Evolutionary conservation across 208 protist genomes (phyloP), one percentile per base, ranked within the genome.

Genomic region (Blastocrithidia nonstop): DNA sequence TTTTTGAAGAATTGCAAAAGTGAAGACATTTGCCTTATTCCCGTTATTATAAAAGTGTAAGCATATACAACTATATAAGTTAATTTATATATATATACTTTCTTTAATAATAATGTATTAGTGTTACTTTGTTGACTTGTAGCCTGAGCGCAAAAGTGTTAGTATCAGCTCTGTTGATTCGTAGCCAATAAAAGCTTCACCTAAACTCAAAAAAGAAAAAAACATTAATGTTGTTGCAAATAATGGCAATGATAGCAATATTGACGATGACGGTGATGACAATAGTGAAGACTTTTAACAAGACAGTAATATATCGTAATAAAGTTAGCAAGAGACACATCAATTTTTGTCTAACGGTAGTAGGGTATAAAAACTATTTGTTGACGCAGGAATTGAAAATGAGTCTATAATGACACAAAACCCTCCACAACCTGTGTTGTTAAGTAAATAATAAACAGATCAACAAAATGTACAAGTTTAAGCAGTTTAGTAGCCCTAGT

Each of bases 151-250:
- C 16, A 45, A 57, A 7, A 40, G 49, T 8, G 68, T 87, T 8
- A 88, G 77, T n/a, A 70, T 91, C 45, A 88, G 77, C 54, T 91
- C 82, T 16, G 62, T 70, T 0, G 82, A 91, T 53, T 86, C 77
- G 0, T 76, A 91, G 35, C 77, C 77, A 0, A 61, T 91, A 8
- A 29, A 17, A n/a, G 56, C 59, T 11, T n/a, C 11, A 35, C 29
- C 29, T n/a, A 35, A 35, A n/a, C 11, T n/a, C 11, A 35, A n/a
- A 15, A 35, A 35, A 35, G 29, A 35, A n/a, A n/a, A 11, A n/a
- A 35, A n/a, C n/a, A n/a, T n/a, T 11, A 11, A n/a, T 35, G 29
- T 15, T n/a, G 29, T 35, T 11, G 11, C 29, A n/a, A 15, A n/a
- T 35, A 35, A 35, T 35, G 29, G n/a, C 29, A n/a, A 35, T 35